Evolutionary conservation across 2,329 filamentous ascomycete species (phyloP), one percentile per base, ranked within the genome.

Genomic region (Neophaeococcomyces aloes): DNA sequence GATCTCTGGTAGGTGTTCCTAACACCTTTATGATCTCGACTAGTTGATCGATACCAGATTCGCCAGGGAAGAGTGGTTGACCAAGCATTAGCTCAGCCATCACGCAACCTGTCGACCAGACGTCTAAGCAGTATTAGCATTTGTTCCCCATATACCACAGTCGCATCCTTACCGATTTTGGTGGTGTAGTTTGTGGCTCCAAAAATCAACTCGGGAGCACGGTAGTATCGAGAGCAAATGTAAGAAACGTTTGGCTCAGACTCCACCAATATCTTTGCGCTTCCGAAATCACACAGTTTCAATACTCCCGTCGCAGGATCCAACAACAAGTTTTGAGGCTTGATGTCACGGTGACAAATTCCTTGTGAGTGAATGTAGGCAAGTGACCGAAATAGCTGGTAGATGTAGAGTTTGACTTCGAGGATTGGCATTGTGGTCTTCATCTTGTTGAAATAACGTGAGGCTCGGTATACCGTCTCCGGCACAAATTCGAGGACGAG

Each of bases 41-140:
- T 38, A 98, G 73, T 64, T 98, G 91, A 62, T 98, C 91, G 59
- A 98, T 98, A 52, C 91, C 91, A 37, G 91, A 98, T 67, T 98
- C 91, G 58, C 91, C 91, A 19, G 91, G 91, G 74, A 98, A 98
- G 49, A 98, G 74, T 7, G 91, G 91, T 65, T 98, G 91, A 41
- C 91, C 91, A 51, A 98, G 79, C 91, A 98, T 98, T 61, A 98
- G 72, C 68, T 98, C 91, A 17, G 91, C 91, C 91, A 98, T 98
- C 52, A 98, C 91, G 65, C 91, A 98, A 44, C 91, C 91, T 40
- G 91, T 98, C 35, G 91, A 98, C 91, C 91, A 98, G 36, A 98
- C 89, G 70, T 98, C 91, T 98, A 56, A n/a, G 39, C 29, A 41
- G 2, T 13, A 30, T 50, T 31, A 53, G 47, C 33, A 34, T 13